These are phyloP conservation scores for Quercus tomentella DNA, from an alignment of 331 rosid species.

Conservation along the genomic window DNA sequence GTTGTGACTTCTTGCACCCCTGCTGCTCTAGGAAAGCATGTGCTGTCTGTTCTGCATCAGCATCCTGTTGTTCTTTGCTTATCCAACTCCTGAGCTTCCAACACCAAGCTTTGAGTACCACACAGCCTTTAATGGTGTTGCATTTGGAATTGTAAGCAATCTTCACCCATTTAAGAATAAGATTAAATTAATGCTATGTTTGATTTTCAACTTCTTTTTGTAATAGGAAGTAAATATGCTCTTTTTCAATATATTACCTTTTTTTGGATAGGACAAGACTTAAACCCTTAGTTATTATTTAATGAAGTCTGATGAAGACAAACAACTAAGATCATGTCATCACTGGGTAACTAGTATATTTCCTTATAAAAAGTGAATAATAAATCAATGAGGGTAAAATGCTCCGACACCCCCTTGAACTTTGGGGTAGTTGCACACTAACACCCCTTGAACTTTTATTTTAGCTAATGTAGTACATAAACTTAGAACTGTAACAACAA, in stretches of 20 bases:
- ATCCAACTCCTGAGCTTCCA: slow-evolving; percentile 94
- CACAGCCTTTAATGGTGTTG: slow-evolving; percentile 89
- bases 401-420: too few species aligned
- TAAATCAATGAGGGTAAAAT: neutral
- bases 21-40: too few species aligned
- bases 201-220: slow-evolving; percentile 8
- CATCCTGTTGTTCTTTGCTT: slow-evolving; percentile 90
- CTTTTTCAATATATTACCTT: neutral
- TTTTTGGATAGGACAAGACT: neutral
- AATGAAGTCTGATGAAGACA: neutral
- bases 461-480: too few species aligned
- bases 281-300: neutral
- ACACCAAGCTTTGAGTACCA: slow-evolving; percentile 97
- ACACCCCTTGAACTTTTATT: too few species aligned
- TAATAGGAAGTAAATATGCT: neutral
- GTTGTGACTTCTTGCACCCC: too few species aligned
- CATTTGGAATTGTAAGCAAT: slow-evolving; percentile 88
- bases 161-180: slow-evolving; percentile 14
- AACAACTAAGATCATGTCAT: neutral
- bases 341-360: neutral
- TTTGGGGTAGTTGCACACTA: too few species aligned
- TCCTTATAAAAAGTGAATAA: neutral
- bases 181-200: neutral
- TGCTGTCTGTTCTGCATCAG: neutral
- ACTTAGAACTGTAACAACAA: too few species aligned